Evolutionary conservation across 163 green algal genomes (phyloP), one percentile per base, ranked within the genome.

Genomic region (Volvox carteri): DNA sequence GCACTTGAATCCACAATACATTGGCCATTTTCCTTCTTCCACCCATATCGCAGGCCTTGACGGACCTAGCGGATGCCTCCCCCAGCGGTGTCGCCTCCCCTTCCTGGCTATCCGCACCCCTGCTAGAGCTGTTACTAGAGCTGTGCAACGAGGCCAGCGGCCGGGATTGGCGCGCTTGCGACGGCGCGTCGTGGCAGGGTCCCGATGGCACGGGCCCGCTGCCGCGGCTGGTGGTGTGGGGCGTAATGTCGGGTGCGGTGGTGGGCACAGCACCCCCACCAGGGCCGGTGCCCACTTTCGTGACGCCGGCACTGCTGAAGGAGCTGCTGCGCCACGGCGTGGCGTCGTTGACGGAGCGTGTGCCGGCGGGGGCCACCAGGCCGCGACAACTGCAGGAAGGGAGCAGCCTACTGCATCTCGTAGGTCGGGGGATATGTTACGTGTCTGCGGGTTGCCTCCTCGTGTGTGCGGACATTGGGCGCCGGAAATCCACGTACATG

Each of bases 381-480:
- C 30, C 18, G 30, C 16, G 7, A 12, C 35, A 74, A 37, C 50
- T 83, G 50, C 12, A 7, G 33, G 54, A 60, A 14, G 28, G 28
- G 30, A 83, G 83, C 83, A 62, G 14, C 1, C 83, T 88, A 39
- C 68, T 88, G 48, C 83, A 88, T 50, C 77, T 78, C 41, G 78
- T 86, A 28, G 2, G 39, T 18, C 19, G 37, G 12, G 33, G n/a
- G n/a, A n/a, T n/a, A n/a, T n/a, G n/a, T n/a, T n/a, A n/a, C n/a
- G n/a, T n/a, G n/a, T n/a, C n/a, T n/a, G n/a, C n/a, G n/a, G n/a
- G n/a, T n/a, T n/a, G n/a, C n/a, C n/a, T n/a, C n/a, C n/a, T n/a
- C n/a, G n/a, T n/a, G n/a, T n/a, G n/a, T n/a, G n/a, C n/a, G n/a
- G n/a, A n/a, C n/a, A n/a, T n/a, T n/a, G n/a, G n/a, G n/a, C n/a